Percentiles rank a stretch among this genome's conserved stretches.
These are phyloP conservation scores for Trametes coccinea DNA, from an alignment of 768 basidiomycete species.

Conservation along the genomic window DNA sequence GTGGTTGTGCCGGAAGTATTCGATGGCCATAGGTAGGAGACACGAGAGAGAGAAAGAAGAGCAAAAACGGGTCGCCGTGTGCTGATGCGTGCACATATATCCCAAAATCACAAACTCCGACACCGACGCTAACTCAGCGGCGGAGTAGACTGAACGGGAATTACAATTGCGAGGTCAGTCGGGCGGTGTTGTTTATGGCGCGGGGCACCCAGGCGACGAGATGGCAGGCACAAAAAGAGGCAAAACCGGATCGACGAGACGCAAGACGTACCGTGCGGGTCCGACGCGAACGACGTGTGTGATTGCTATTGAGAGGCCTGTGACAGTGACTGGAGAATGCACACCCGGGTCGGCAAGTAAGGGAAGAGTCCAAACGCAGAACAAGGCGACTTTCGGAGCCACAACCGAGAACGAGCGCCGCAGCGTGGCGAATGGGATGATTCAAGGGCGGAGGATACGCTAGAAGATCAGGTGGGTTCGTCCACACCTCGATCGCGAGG, in stretches of 20 bases:
- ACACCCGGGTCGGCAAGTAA: background rate
- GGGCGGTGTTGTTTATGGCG: slow-evolving; percentile 6
- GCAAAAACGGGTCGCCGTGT: slow-evolving; percentile 26
- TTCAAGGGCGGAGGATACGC: background rate
- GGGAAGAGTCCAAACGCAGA: background rate
- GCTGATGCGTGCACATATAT: slow-evolving; percentile 21
- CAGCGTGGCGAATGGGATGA: background rate
- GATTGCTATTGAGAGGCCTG: slow-evolving; percentile 3
- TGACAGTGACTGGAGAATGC: slow-evolving; percentile 8
- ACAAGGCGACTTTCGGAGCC: slow-evolving; percentile 14
- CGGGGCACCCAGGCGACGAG: slow-evolving; percentile 2
- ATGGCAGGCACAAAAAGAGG: slow-evolving; percentile 5
- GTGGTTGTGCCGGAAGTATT: slow-evolving; percentile 5
- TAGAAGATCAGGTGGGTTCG: slow-evolving; percentile 19
- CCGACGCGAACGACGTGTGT: slow-evolving; percentile 5
- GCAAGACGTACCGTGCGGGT: slow-evolving; percentile 10
- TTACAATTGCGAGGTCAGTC: slow-evolving; percentile 13
- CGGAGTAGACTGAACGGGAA: slow-evolving; percentile 19
- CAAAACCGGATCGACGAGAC: slow-evolving; percentile 13
- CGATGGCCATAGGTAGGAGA: slow-evolving; percentile 20
- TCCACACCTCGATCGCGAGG: slow-evolving; percentile 10
- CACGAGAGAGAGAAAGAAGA: slow-evolving; percentile 28
- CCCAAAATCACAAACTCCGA: slow-evolving; percentile 25
- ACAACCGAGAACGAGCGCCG: slow-evolving; percentile 2
- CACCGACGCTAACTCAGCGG: slow-evolving; percentile 28